Conservation (phyloP, 257 asterid species). For the Mentha longifolia region DNA sequence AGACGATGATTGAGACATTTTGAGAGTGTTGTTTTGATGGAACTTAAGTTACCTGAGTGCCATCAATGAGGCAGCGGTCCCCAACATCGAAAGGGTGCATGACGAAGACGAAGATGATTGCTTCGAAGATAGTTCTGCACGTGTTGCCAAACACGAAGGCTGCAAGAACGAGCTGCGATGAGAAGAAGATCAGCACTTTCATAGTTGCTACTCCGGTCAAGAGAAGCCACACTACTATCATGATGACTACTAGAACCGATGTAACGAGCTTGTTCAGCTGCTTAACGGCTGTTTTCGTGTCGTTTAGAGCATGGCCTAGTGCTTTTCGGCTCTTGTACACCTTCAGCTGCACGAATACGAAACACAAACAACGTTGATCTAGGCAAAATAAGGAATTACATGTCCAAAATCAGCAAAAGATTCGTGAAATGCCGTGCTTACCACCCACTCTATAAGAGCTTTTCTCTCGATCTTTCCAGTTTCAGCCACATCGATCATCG, state of each 20-base stretch:
- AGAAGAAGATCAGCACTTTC: constrained; percentile 69
- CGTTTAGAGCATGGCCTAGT: constrained; percentile 75
- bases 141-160: constrained; percentile 91
- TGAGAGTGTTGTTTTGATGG: neutral
- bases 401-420: neutral
- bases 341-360: constrained; percentile 57
- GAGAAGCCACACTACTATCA: constrained; percentile 75
- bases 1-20: neutral
- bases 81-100: constrained; percentile 41
- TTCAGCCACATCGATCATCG: constrained; percentile 72
- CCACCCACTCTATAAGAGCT: constrained; percentile 81
- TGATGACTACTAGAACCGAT: constrained; percentile 49
- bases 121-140: constrained; percentile 54
- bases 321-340: constrained; percentile 78
- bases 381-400: too few species aligned
- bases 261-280: constrained; percentile 71
- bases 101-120: too few species aligned
- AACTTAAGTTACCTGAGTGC: constrained; percentile 58
- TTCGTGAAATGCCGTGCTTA: constrained; percentile 32
- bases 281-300: constrained; percentile 80
- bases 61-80: constrained; percentile 82
- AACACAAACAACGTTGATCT: neutral
- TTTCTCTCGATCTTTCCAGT: constrained; percentile 66
- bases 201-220: constrained; percentile 78
- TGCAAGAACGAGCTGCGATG: constrained; percentile 80